Evolutionary conservation across 192 early-diverging fungal genomes (phyloP).

Genomic region (Geranomyces michiganensis): DNA sequence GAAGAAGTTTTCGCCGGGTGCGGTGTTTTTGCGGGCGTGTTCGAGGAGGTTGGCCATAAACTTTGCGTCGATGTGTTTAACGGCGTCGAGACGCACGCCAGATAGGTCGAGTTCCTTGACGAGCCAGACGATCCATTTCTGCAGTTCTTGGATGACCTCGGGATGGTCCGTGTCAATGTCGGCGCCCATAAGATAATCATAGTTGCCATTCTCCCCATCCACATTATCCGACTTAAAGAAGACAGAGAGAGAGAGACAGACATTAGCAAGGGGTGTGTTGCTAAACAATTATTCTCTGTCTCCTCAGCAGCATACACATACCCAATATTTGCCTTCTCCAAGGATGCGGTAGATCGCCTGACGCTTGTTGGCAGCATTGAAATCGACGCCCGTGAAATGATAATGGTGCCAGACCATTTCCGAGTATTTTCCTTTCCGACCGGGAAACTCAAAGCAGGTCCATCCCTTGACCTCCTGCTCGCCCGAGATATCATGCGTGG

Average conservation of each 20-base stretch:
- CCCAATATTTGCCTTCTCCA: constrained; percentile 51
- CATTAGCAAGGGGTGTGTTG: too few species aligned
- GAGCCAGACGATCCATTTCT: constrained; percentile 33
- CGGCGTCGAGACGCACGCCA: constrained; percentile 34
- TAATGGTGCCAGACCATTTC: constrained; percentile 43
- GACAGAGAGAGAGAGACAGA: neutral
- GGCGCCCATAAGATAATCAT: constrained; percentile 52
- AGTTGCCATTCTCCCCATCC: constrained; percentile 51
- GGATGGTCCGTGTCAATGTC: constrained; percentile 41
- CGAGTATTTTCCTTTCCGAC: constrained; percentile 44
- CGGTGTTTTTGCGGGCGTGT: constrained; percentile 22
- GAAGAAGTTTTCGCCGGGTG: constrained; percentile 27
- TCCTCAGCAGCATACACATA: neutral
- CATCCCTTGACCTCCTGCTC: constrained; percentile 46
- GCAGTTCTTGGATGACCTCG: constrained; percentile 8
- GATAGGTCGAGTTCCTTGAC: constrained; percentile 32
- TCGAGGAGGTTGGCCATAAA: constrained; percentile 35
- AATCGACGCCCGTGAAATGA: constrained; percentile 51
- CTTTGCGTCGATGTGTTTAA: constrained; percentile 37
- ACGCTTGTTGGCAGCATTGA: constrained; percentile 46
- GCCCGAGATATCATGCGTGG: constrained; percentile 40
- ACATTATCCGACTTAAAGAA: constrained; percentile 45
- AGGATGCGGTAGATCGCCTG: constrained; percentile 48
- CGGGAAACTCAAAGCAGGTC: constrained; percentile 49
- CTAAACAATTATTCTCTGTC: too few species aligned